Evolutionary conservation across 2,329 filamentous ascomycete species (phyloP), one percentile per base, ranked within the genome.

Genomic region (Proliferodiscus dingleyae): DNA sequence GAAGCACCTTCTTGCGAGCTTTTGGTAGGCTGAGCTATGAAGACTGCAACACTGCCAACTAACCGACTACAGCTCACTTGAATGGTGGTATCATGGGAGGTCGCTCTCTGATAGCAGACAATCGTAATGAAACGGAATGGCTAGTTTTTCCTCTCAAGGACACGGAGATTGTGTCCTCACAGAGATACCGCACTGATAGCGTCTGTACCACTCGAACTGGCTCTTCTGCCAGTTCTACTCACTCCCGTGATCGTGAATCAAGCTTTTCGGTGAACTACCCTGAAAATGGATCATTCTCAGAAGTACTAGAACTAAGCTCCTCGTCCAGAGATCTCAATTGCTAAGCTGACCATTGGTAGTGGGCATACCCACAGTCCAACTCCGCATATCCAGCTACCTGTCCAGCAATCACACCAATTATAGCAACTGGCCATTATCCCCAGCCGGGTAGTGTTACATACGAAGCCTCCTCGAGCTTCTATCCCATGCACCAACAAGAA

Each of bases 101-200:
- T 29, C 47, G 49, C 5, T 30, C 44, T 13, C 24, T 61, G 3
- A 40, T 53, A 8, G 56, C 52, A n/a, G 55, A 58, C 41, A 50
- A 49, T 11, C 52, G 59, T 13, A 61, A 61, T 26, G 53, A 56
- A 38, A 55, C 41, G 2, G n/a, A 50, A 9, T 37, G 44, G 4
- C 46, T 50, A 2, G 18, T 37, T 45, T 37, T 40, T 39, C n/a
- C n/a, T n/a, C 59, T 37, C 41, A 48, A 6, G 45, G 50, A 36
- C 19, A 33, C 9, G 29, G 24, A 10, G 15, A 19, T 23, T 24
- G 5, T 16, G 24, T 37, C 13, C 13, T 37, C 39, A 29, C 22
- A 13, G 23, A 41, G 15, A 32, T 28, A 32, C 15, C 39, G 16
- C 18, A 21, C 8, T 18, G 5, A 44, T 23, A 37, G 34, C 19